Percentiles rank a stretch among this genome's conserved stretches.
phyloP scores from a whole-genome alignment of 2,329 filamentous ascomycete genomes.

The Lachnellula hyalina region DNA sequence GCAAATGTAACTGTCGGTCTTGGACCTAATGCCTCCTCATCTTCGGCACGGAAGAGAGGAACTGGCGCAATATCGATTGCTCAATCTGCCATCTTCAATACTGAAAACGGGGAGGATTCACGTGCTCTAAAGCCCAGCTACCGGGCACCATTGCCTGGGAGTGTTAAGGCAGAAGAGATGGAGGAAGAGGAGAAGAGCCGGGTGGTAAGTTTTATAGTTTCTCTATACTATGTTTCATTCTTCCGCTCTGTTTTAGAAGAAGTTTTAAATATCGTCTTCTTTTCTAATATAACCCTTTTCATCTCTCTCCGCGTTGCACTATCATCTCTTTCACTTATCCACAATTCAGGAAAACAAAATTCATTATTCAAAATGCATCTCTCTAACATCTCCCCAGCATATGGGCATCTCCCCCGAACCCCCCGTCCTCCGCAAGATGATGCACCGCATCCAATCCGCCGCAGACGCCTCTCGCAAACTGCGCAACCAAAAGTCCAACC shows the following conservation, averaged over 20 bases:
- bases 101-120: not conserved
- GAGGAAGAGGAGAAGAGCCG: not conserved
- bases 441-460: not conserved
- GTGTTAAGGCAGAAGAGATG: not conserved
- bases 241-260: too few relatives aligned
- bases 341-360: too few relatives aligned
- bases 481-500: not conserved
- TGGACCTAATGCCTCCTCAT: too few relatives aligned
- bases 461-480: not conserved
- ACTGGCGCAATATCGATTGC: not conserved
- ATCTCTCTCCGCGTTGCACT: not conserved
- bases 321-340: too few relatives aligned
- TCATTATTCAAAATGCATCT: too few relatives aligned
- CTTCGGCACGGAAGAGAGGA: too few relatives aligned
- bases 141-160: not conserved
- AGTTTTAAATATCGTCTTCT: not conserved
- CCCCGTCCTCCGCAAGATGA: not conserved
- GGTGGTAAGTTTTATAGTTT: not conserved
- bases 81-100: not conserved
- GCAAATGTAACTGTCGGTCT: too few relatives aligned
- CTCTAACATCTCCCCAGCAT: not conserved
- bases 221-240: too few relatives aligned
- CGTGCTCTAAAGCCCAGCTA: not conserved
- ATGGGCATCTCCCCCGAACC: not conserved
- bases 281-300: too few relatives aligned